Conservation (phyloP, 768 basidiomycete species). For the Rhizopogon sp. region DNA sequence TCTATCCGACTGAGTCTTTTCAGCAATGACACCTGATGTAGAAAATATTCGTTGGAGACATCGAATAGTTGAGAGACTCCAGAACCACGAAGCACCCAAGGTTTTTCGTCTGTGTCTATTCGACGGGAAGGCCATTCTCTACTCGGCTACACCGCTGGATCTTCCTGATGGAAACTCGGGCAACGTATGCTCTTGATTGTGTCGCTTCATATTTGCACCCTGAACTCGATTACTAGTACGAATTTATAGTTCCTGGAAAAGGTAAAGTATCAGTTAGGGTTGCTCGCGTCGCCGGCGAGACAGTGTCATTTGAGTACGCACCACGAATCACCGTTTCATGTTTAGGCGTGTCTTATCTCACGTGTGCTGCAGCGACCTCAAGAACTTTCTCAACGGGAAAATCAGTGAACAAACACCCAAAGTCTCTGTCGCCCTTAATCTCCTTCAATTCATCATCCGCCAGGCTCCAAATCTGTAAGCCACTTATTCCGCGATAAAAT, state of each 20-base stretch:
- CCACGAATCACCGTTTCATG: neutral
- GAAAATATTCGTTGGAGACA: slow-evolving; percentile 19
- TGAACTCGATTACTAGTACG: neutral
- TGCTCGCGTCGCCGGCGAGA: slow-evolving; percentile 31
- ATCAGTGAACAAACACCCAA: slow-evolving; percentile 20
- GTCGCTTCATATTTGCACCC: neutral
- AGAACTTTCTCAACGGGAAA: slow-evolving; percentile 19
- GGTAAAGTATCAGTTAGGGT: slow-evolving; percentile 30
- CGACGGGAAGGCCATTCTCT: slow-evolving; percentile 41
- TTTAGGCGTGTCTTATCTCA: neutral
- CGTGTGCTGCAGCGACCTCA: slow-evolving; percentile 19
- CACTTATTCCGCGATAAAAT: neutral
- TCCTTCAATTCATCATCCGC: slow-evolving; percentile 45
- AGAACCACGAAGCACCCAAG: slow-evolving; percentile 28
- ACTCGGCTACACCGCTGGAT: slow-evolving; percentile 21
- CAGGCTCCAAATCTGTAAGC: slow-evolving; percentile 43
- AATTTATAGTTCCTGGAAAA: slow-evolving; percentile 29
- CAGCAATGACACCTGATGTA: slow-evolving; percentile 16
- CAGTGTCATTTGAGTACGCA: slow-evolving; percentile 23
- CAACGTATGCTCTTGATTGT: slow-evolving; percentile 18
- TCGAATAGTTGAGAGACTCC: slow-evolving; percentile 30
- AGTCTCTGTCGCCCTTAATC: slow-evolving; percentile 36
- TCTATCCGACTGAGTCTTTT: neutral
- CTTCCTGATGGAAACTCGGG: slow-evolving; percentile 28
- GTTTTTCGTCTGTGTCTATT: slow-evolving; percentile 43